Base-by-base conservation (phyloP, 192 early-diverging fungal species). In the Rhizophagus sp. region DNA sequence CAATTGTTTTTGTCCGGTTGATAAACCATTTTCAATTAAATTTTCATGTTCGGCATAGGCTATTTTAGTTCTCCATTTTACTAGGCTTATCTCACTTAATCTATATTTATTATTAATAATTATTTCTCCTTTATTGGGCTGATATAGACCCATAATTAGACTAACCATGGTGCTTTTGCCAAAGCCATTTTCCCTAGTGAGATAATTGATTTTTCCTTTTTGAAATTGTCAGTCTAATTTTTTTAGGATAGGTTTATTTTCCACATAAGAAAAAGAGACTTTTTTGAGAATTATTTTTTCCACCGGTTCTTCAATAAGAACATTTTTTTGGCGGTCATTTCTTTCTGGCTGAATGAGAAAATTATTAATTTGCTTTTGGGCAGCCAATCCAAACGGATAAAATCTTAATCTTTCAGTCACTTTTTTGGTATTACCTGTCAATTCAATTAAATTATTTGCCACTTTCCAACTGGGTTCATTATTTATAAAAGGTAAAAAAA, bases 11-110 rank as follows among this genome's bases (percentile, higher is more conserved):
- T 74, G 72, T 4, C 72, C 72, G 15, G 72, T 74, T 30, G 72
- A 74, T 30, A 74, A 74, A 30, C 72, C 72, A 74, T 74, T 74
- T 57, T 74, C 72, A 50, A 74, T 49, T n/a, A 74, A 50, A 27
- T 74, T 74, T 5, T 74, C 15, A n/a, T 74, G 72, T 24, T 74
- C 72, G 0, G 72, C 72, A 74, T 74, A 74, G 5, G 72, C 72
- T 1, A 74, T 74, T 49, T 74, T 74, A 24, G 0, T 22, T 27
- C 72, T 49, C 24, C 72, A 74, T 57, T 57, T 2, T 0, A 49
- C 57, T 74, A 74, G 19, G 12, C 57, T 74, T 47, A 74, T 27
- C 57, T 74, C 72, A 24, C 30, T 74, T n/a, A 74, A 0, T 74
- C 57, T 74, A 10, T 50, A n/a, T 2, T 74, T 30, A 9, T 74